A percentile compares a stretch with the other conserved stretches of the same genome.
Evolutionary conservation across 2,329 filamentous ascomycete genomes (phyloP).

Genomic region (Penicillium polonicum): DNA sequence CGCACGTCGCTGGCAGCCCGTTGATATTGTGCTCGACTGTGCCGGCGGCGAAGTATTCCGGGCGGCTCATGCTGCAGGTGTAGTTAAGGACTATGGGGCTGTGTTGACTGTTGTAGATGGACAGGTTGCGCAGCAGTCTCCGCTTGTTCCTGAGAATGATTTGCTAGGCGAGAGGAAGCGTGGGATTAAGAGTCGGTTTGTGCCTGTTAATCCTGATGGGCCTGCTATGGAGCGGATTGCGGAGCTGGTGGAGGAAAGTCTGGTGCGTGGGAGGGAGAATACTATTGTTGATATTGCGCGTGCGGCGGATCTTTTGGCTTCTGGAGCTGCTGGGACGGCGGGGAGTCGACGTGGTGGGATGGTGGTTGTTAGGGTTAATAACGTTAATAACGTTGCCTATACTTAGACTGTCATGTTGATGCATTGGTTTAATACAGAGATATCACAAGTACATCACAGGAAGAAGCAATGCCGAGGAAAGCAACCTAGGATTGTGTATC

Average conservation of each 20-base stretch:
- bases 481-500: background rate
- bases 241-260: slow-evolving; percentile 37
- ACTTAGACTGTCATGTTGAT: slow-evolving; percentile 1
- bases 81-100: slow-evolving; percentile 36
- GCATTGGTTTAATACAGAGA: background rate
- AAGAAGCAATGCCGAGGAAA: background rate
- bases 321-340: slow-evolving; percentile 30
- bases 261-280: slow-evolving; percentile 35
- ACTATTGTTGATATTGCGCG: slow-evolving; percentile 35
- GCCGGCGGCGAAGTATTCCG: slow-evolving; percentile 34
- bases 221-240: slow-evolving; percentile 35
- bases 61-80: slow-evolving; percentile 33
- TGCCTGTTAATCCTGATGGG: slow-evolving; percentile 40
- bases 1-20: slow-evolving; percentile 33
- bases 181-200: slow-evolving; percentile 33
- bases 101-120: slow-evolving; percentile 38
- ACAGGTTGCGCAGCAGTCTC: slow-evolving; percentile 22
- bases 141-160: slow-evolving; percentile 17
- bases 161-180: slow-evolving; percentile 21
- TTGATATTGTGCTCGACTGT: slow-evolving; percentile 45
- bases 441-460: background rate
- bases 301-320: slow-evolving; percentile 36
- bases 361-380: slow-evolving; percentile 36
- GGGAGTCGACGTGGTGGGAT: slow-evolving; percentile 31
- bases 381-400: slow-evolving; percentile 23